Evolutionary conservation across 1,284 basidiomycete genomes (phyloP).

Genomic region (Ganoderma sinense): DNA sequence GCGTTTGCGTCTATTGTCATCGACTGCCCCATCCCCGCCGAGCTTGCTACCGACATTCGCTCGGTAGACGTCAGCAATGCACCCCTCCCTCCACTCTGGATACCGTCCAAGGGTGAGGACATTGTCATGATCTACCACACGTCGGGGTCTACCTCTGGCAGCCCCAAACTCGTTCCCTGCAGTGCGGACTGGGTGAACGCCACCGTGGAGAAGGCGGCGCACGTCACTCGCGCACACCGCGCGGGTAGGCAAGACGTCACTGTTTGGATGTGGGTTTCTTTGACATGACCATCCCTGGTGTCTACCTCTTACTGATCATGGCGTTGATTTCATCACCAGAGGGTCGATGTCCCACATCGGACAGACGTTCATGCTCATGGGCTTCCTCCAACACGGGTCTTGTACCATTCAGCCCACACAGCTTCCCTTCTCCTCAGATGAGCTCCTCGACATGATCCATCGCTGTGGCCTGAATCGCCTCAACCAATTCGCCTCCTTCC

Average conservation of each 20-base stretch:
- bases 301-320: conserved; percentile 7
- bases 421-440: conserved; percentile 39
- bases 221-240: conserved; percentile 31
- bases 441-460: conserved; percentile 39
- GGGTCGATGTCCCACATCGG: conserved; percentile 44
- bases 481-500: conserved; percentile 75
- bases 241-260: conserved; percentile 62
- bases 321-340: conserved; percentile 22
- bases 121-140: conserved; percentile 76
- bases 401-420: conserved; percentile 43
- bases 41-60: conserved; percentile 49
- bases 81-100: conserved; percentile 35
- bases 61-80: conserved; percentile 30
- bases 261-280: conserved; percentile 39
- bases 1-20: conserved; percentile 48
- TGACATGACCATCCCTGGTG: background rate
- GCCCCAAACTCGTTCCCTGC: conserved; percentile 41
- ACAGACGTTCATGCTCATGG: conserved; percentile 42
- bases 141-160: conserved; percentile 70
- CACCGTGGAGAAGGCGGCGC: conserved; percentile 36
- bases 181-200: conserved; percentile 38
- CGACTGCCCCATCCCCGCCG: conserved; percentile 57
- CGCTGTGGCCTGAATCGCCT: conserved; percentile 71
- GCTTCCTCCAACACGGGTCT: conserved; percentile 40
- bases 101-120: conserved; percentile 39